Percentiles rank a stretch among this genome's conserved stretches.
phyloP scores from a whole-genome alignment of 164 flowering plant species.

The Umbilicus rupestris region DNA sequence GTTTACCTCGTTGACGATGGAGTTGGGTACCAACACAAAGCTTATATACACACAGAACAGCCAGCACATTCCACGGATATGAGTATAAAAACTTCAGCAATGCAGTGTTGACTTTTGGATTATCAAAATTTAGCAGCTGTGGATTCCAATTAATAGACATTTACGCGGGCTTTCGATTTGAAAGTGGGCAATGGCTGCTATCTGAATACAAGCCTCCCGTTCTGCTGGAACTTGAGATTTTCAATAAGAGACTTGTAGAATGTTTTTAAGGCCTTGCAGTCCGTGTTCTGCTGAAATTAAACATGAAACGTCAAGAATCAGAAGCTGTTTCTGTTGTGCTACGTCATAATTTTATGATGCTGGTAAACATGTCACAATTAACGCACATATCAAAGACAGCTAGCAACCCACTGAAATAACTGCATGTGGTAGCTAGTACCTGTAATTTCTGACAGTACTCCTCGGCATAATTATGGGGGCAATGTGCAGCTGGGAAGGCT shows the following conservation, averaged over 20 bases:
- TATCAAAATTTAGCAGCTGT: background rate
- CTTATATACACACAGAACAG: background rate
- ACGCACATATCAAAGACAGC: too few species aligned
- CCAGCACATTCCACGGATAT: background rate
- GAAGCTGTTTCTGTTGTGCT: background rate
- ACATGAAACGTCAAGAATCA: slow-evolving; percentile 4
- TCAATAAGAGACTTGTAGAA: slow-evolving; percentile 82
- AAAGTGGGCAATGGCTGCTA: slow-evolving; percentile 32
- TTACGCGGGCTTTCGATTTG: background rate
- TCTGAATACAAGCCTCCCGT: slow-evolving; percentile 87
- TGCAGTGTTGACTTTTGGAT: background rate
- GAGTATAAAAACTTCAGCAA: background rate
- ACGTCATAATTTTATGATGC: too few species aligned
- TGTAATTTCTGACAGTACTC: slow-evolving; percentile 82
- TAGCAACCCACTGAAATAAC: too few species aligned
- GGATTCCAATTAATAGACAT: too few species aligned
- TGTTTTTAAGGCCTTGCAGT: slow-evolving; percentile 57
- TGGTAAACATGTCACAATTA: too few species aligned
- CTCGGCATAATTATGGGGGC: slow-evolving; percentile 71
- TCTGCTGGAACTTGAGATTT: slow-evolving; percentile 61
- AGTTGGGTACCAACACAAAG: background rate
- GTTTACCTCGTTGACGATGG: background rate
- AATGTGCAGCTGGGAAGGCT: slow-evolving; percentile 55
- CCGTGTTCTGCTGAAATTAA: slow-evolving; percentile 64
- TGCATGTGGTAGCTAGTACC: too few species aligned